These are phyloP conservation scores for Alternaria solani DNA, from an alignment of 2,329 filamentous ascomycete species.

Conservation along the genomic window DNA sequence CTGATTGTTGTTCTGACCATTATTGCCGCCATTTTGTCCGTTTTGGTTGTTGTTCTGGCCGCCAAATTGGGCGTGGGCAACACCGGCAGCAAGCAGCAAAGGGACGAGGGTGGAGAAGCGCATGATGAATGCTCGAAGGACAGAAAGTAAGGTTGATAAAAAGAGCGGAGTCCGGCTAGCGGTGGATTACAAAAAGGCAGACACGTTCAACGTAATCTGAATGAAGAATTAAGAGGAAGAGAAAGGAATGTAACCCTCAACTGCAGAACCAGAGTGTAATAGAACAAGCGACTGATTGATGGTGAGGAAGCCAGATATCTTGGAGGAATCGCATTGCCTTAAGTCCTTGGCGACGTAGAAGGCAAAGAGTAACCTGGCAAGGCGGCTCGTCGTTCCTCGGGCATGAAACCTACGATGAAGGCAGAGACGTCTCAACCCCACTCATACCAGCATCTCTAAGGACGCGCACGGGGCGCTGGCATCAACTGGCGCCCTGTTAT, in stretches of 20 bases:
- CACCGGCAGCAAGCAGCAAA: constrained; percentile 46
- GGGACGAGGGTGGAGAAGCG: constrained; percentile 46
- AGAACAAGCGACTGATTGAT: constrained; percentile 45
- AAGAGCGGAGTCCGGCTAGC: constrained; percentile 50
- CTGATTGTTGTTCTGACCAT: constrained; percentile 25
- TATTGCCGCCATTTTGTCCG: constrained; percentile 18
- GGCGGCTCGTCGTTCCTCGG: constrained; percentile 44
- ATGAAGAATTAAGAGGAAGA: constrained; percentile 47
- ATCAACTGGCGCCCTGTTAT: constrained; percentile 34
- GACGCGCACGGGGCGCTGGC: constrained; percentile 39
- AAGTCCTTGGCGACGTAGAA: constrained; percentile 48
- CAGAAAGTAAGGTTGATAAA: constrained; percentile 37
- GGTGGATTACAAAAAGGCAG: constrained; percentile 49
- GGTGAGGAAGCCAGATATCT: constrained; percentile 38
- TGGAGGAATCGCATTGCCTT: constrained; percentile 34
- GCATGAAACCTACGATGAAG: constrained; percentile 54
- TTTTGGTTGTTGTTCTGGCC: constrained; percentile 21
- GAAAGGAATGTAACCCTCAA: constrained; percentile 55
- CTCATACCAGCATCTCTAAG: constrained; percentile 36
- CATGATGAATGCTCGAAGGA: constrained; percentile 37
- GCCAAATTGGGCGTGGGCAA: constrained; percentile 46
- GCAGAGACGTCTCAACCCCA: constrained; percentile 49
- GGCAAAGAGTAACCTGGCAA: constrained; percentile 33
- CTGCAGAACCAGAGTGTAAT: constrained; percentile 37
- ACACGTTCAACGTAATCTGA: constrained; percentile 54